Base-by-base conservation (phyloP, 306 rosid species). In the Citrullus mucosospermus region DNA sequence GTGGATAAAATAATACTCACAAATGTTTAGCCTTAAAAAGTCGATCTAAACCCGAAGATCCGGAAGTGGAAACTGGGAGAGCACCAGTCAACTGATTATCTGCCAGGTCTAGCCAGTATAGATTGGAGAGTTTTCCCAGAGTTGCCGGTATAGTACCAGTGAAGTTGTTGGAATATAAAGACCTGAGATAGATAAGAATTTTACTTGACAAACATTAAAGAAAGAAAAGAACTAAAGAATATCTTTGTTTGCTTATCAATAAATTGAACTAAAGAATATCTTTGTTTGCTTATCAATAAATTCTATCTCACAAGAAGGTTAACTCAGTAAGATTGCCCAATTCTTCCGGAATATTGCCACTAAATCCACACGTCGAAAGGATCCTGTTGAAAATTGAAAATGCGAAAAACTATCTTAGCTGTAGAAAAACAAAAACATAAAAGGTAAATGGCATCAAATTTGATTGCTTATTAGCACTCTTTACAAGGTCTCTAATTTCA, bases 61-160 rank as follows among this genome's bases (percentile, higher is more conserved):
- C 83, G 48, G 85, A 7, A 75, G 81, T 82, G 58, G 98, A 95
- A 80, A 94, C 84, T 28, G 98, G 98, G 48, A 95, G 65, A 58
- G 87, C 39, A 62, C 98, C 97, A 1, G 84, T 85, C 22, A 95
- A 76, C 79, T 87, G 89, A 84, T 95, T 95, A 41, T 88, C 97
- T 59, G 97, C 92, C 70, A 95, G 81, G 83, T 95, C 99, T 75
- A 95, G 73, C 99, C 99, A 95, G 70, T 86, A 89, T 38, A 95
- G 86, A 67, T 95, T 89, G 85, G 97, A 89, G 83, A 95, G 96
- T 10, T 89, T 92, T 12, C 98, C 98, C 85, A 95, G 61, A 63
- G 99, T 87, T 71, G 97, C 77, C 62, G 99, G 99, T 81, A 95
- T 88, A 14, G 76, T 73, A 41, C 97, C 97, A 17, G 97, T 85